A percentile compares a stretch with the other conserved stretches of the same genome.
These are phyloP conservation scores for Phialophora tarda DNA, from an alignment of 2,329 filamentous ascomycete species.

Conservation along the genomic window DNA sequence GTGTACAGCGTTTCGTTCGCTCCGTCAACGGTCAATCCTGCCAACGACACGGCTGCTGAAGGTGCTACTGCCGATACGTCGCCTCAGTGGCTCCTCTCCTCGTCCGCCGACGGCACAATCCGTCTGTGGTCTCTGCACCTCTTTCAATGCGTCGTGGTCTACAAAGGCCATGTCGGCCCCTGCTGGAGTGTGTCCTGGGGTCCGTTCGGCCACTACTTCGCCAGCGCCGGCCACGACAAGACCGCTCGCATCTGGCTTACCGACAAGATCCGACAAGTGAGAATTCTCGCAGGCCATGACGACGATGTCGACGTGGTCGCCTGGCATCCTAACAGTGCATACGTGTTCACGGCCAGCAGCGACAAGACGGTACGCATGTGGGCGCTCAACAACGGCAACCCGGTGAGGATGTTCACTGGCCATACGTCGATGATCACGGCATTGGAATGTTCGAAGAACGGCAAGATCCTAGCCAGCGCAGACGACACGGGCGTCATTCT, in stretches of 20 bases:
- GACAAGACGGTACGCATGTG: slow-evolving; percentile 98
- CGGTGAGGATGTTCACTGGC: slow-evolving; percentile 88
- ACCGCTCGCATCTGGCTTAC: slow-evolving; percentile 91
- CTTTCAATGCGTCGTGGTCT: slow-evolving; percentile 90
- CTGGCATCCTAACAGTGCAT: slow-evolving; percentile 93
- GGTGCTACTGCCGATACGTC: slow-evolving; percentile 52
- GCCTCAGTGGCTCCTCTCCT: slow-evolving; percentile 81
- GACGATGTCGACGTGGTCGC: slow-evolving; percentile 88
- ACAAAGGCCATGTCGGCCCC: slow-evolving; percentile 89
- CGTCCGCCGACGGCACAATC: slow-evolving; percentile 83
- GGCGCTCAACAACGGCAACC: slow-evolving; percentile 84
- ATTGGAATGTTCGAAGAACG: slow-evolving; percentile 83
- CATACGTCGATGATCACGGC: slow-evolving; percentile 87
- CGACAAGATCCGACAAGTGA: slow-evolving; percentile 85
- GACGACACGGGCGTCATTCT: slow-evolving; percentile 89
- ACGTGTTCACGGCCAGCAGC: slow-evolving; percentile 89
- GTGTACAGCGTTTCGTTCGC: slow-evolving; percentile 92
- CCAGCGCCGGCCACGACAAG: slow-evolving; percentile 84
- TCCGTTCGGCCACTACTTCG: slow-evolving; percentile 94
- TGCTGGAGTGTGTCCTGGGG: slow-evolving; percentile 89
- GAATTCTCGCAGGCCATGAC: slow-evolving; percentile 90
- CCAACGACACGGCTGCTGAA: slow-evolving; percentile 46
- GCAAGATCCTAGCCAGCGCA: slow-evolving; percentile 87
- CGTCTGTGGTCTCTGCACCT: slow-evolving; percentile 91
- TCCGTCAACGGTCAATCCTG: slow-evolving; percentile 63